Percentiles rank a stretch among this genome's conserved stretches.
These are phyloP conservation scores for Pseudonitzschia delicatissima DNA, from an alignment of 108 stramenopile genomes.

Conservation along the genomic window DNA sequence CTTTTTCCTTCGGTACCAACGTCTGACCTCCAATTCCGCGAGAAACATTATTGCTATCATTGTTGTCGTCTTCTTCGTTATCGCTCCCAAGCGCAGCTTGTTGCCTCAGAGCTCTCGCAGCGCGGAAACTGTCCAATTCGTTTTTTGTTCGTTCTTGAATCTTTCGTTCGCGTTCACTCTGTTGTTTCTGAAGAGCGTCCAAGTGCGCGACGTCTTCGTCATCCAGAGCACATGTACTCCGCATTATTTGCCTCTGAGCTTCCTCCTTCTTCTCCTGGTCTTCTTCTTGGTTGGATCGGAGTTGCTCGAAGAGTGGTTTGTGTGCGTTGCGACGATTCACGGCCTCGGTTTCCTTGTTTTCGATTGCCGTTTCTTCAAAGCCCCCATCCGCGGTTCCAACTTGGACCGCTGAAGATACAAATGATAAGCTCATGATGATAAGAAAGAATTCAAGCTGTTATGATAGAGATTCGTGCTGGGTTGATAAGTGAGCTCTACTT, in stretches of 20 bases:
- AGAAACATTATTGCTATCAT: not conserved
- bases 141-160: conserved; percentile 49
- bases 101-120: conserved; percentile 53
- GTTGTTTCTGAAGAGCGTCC: conserved; percentile 54
- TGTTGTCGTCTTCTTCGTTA: conserved; percentile 18
- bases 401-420: conserved; percentile 83
- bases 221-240: conserved; percentile 66
- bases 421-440: conserved; percentile 76
- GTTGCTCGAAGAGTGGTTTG: conserved; percentile 85
- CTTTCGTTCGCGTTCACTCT: conserved; percentile 37
- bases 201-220: conserved; percentile 85
- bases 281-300: conserved; percentile 73
- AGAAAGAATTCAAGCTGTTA: too few species aligned
- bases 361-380: conserved; percentile 71
- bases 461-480: too few species aligned
- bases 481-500: too few species aligned
- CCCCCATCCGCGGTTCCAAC: conserved; percentile 73
- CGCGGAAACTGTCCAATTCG: conserved; percentile 69
- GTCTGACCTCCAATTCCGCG: conserved; percentile 3
- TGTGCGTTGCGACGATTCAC: conserved; percentile 40
- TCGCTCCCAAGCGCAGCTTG: conserved; percentile 17
- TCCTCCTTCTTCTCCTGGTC: conserved; percentile 69
- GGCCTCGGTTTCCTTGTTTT: conserved; percentile 39
- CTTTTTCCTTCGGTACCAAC: conserved; percentile 12
- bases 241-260: conserved; percentile 56